Evolutionary conservation across 345 rosid species (phyloP).

Genomic region (Rhodamnia rubescens): DNA sequence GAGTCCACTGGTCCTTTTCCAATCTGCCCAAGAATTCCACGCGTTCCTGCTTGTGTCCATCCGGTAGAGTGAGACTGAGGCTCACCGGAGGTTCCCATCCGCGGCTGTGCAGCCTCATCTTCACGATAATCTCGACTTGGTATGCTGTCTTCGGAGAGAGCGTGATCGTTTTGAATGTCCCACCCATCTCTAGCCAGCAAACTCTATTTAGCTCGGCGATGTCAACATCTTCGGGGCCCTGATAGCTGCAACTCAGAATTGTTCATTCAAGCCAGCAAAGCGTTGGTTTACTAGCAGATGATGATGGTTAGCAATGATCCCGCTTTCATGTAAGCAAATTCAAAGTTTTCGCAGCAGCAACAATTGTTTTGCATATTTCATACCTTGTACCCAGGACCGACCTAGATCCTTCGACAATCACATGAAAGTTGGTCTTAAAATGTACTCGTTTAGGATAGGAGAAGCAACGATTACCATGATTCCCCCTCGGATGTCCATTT

Average conservation of each 20-base stretch:
- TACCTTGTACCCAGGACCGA: not conserved
- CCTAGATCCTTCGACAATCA: not conserved
- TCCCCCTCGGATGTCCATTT: not conserved
- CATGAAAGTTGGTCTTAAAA: not conserved
- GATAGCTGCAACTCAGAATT: not conserved
- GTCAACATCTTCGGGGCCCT: not conserved
- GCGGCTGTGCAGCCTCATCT: not conserved
- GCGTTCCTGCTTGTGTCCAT: not conserved
- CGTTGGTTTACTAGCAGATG: not conserved
- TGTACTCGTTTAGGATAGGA: not conserved
- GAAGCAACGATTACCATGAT: not conserved
- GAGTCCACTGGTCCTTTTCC: not conserved
- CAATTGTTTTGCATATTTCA: too few relatives aligned
- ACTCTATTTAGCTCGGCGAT: not conserved
- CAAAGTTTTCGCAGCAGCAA: too few relatives aligned
- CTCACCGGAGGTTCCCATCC: not conserved
- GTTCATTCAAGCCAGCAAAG: too few relatives aligned
- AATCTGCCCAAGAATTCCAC: not conserved
- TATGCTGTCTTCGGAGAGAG: not conserved
- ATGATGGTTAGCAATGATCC: too few relatives aligned
- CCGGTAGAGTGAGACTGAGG: not conserved
- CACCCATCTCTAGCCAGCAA: not conserved
- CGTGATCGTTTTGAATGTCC: not conserved
- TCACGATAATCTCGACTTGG: not conserved
- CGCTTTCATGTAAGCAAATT: too few relatives aligned